Evolutionary conservation across 2,329 filamentous ascomycete species (phyloP).

Genomic region (Penicillium sclerotigenum): DNA sequence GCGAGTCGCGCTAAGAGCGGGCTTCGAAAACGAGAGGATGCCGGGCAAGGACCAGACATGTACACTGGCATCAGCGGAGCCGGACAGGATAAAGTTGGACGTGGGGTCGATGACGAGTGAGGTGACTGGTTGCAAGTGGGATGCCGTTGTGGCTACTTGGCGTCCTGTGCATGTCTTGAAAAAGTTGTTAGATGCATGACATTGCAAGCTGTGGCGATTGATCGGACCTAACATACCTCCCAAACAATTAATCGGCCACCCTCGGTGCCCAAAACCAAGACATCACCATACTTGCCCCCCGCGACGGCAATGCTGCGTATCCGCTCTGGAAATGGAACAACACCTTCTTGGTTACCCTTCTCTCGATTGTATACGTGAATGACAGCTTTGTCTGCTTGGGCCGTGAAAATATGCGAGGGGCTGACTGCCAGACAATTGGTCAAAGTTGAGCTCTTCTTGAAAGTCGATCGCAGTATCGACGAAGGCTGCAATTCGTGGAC

Average conservation of each 20-base stretch:
- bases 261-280: slow-evolving; percentile 76
- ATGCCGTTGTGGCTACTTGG: slow-evolving; percentile 44
- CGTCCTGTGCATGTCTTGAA: slow-evolving; percentile 44
- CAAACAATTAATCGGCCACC: slow-evolving; percentile 85
- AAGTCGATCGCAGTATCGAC: slow-evolving; percentile 68
- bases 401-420: slow-evolving; percentile 81
- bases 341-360: slow-evolving; percentile 81
- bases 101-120: slow-evolving; percentile 68
- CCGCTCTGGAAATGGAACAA: slow-evolving; percentile 81
- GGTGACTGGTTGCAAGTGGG: slow-evolving; percentile 57
- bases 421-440: slow-evolving; percentile 76
- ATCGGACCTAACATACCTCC: slow-evolving; percentile 64
- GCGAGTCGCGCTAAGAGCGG: slow-evolving; percentile 40
- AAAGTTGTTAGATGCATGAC: slow-evolving; percentile 6
- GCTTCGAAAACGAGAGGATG: slow-evolving; percentile 62
- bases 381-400: slow-evolving; percentile 85
- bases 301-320: slow-evolving; percentile 74
- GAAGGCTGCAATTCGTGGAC: slow-evolving; percentile 76
- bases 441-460: slow-evolving; percentile 89
- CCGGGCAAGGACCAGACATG: slow-evolving; percentile 84
- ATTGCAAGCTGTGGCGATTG: slow-evolving; percentile 2
- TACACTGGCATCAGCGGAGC: slow-evolving; percentile 71
- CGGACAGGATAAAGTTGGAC: slow-evolving; percentile 49
- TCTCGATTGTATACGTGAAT: slow-evolving; percentile 86
- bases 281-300: slow-evolving; percentile 56